Evolutionary conservation across 1,284 basidiomycete genomes (phyloP), one percentile per base, ranked within the genome.

Genomic region (Microbotryomycetes sp.): DNA sequence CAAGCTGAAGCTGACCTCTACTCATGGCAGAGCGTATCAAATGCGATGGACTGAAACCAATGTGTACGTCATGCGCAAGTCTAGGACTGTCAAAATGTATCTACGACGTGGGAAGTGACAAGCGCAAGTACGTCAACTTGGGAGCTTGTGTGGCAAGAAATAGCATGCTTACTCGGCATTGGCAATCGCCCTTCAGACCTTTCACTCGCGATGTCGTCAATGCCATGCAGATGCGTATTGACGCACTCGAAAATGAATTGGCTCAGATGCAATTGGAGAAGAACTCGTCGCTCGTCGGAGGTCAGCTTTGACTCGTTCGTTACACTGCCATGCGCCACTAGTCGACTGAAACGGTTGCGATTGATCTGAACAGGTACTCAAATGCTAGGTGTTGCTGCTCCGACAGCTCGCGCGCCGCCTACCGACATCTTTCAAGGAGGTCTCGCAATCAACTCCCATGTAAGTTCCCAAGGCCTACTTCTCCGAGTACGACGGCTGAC

Each of bases 361-460:
- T 12, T 12, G 12, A 19, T 19, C 19, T 42, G 12, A n/a, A 42
- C 9, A 42, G 36, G 36, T 19, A 12, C 36, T 42, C 36, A 42
- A 19, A 19, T 42, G 36, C 19, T 12, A 12, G 36, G 36, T 19
- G 19, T 42, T 42, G 36, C 36, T 19, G 12, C 36, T 12, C 9
- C 36, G 19, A 19, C 36, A 42, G 36, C 36, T 9, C 36, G 19
- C 12, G 19, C 12, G 9, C 12, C 36, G 36, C 36, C 36, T 42
- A 19, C 36, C 9, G 66, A 68, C 19, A 64, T 59, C 6, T 68
- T 68, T 46, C 63, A 63, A 16, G 67, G 67, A 3, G 67, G 67
- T 0, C 26, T 68, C 22, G 64, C 67, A 12, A 29, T 66, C 2
- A 68, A 68, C 26, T 64, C 67, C 12, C 67, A 68, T 30, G 62